Base-by-base conservation (phyloP, 1,139 yeast genomes). In the Lodderomyces parapsilosis region DNA sequence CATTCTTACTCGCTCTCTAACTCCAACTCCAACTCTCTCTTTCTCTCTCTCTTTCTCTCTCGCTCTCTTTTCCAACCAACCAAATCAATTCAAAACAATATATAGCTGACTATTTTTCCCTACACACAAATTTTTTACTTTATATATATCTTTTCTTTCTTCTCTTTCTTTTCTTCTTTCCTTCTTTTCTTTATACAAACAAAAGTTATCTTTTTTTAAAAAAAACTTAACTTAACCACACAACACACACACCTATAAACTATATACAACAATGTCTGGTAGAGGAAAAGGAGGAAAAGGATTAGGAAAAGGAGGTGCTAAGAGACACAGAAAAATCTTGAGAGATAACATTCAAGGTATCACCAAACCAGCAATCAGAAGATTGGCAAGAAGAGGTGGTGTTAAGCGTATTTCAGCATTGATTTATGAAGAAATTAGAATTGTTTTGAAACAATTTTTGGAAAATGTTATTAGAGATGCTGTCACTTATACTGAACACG, bases 331-430 rank as follows among this genome's bases (percentile, higher is more conserved):
- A 85, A 91, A 91, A 88, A 89, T 93, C 76, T 82, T 91, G 62
- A 90, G 98, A 82, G 99, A 93, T 74, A 93, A 93, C 91, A 91
- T 93, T 60, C 98, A 91, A 80, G 99, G 99, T 81, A 91, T 93
- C 69, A 93, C 99, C 55, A 93, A 93, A 83, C 99, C 99, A 70
- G 99, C 99, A 65, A 93, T 93, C 71, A 90, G 99, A 81, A 91
- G 99, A 87, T 86, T 93, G 66, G 99, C 99, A 50, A 91, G 99
- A 85, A 90, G 99, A 88, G 99, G 99, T 79, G 99, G 99, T 88
- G 99, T 93, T 68, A 93, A 93, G 86, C 96, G 98, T 86, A 93
- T 93, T 64, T 91, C 98, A 55, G 98, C 96, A 68, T 81, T 91
- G 70, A 91, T 93, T 73, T 93, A 93, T 80, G 98, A 93, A 78